Percentiles rank a stretch among this genome's conserved stretches.
phyloP scores from a whole-genome alignment of 768 basidiomycete genomes.

The Tricholoma bakamatsutake region DNA sequence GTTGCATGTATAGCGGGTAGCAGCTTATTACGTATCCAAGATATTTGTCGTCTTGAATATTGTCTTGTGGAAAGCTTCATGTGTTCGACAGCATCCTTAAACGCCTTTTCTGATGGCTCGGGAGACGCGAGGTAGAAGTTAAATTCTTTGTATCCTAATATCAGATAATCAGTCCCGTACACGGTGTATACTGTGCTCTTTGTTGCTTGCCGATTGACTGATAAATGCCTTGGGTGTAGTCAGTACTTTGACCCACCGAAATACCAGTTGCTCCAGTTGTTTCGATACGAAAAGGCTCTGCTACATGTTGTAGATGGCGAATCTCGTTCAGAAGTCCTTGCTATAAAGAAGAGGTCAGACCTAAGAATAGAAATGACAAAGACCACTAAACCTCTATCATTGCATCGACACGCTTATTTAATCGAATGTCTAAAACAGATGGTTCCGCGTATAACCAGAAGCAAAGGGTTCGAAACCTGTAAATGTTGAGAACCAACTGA shows the following conservation, averaged over 20 bases:
- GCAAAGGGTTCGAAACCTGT: constrained; percentile 77
- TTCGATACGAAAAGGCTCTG: constrained; percentile 7
- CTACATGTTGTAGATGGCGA: constrained; percentile 38
- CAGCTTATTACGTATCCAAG: constrained; percentile 90
- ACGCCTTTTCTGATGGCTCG: constrained; percentile 33
- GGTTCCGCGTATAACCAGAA: constrained; percentile 89
- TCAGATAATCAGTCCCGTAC: constrained; percentile 2
- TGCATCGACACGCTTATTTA: constrained; percentile 77
- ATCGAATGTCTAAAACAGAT: constrained; percentile 51
- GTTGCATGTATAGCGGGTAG: constrained; percentile 61
- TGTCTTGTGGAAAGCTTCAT: constrained; percentile 88
- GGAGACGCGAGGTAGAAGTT: constrained; percentile 51
- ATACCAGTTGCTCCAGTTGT: not conserved
- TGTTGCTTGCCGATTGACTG: constrained; percentile 76
- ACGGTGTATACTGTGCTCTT: not conserved
- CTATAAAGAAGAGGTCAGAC: constrained; percentile 29
- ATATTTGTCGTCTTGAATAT: constrained; percentile 87
- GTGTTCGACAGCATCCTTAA: constrained; percentile 54
- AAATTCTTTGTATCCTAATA: constrained; percentile 89
- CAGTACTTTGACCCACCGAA: constrained; percentile 16
- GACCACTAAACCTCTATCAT: constrained; percentile 71
- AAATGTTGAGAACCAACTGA: constrained; percentile 1
- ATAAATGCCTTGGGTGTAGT: constrained; percentile 84
- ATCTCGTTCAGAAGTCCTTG: constrained; percentile 82
- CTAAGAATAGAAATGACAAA: not conserved